Evolutionary conservation across 805 yeast genomes (phyloP).

Genomic region (Candida morakotiae): DNA sequence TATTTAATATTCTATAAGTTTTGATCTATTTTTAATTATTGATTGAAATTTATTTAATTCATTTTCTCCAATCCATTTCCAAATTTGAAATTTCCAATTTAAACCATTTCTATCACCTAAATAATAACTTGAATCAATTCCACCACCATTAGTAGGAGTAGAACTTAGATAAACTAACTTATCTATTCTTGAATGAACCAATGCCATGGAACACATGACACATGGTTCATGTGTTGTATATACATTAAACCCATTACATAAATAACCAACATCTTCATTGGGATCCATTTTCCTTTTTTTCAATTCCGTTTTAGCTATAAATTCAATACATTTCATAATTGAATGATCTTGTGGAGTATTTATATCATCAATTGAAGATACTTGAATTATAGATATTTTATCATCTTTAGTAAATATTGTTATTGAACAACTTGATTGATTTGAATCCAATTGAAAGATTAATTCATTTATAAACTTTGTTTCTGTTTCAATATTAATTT

Average conservation of each 20-base stretch:
- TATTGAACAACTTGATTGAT: background rate
- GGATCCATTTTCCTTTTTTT: constrained; percentile 24
- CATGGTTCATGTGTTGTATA: constrained; percentile 96
- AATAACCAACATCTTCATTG: constrained; percentile 37
- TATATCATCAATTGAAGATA: constrained; percentile 1
- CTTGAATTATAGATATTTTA: background rate
- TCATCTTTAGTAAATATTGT: constrained; percentile 6
- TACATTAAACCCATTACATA: constrained; percentile 74
- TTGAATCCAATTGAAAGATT: constrained; percentile 2
- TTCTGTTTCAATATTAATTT: constrained; percentile 45
- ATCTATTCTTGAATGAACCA: constrained; percentile 82
- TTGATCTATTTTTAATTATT: background rate
- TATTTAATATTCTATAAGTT: background rate
- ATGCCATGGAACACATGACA: constrained; percentile 94
- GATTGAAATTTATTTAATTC: constrained; percentile 6
- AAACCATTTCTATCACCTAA: constrained; percentile 71
- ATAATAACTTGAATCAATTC: constrained; percentile 64
- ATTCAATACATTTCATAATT: constrained; percentile 64
- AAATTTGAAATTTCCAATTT: constrained; percentile 85
- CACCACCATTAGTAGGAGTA: constrained; percentile 40
- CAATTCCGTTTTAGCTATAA: constrained; percentile 56
- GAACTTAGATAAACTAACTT: constrained; percentile 56
- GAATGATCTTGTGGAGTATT: constrained; percentile 65
- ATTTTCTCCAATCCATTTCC: constrained; percentile 58
- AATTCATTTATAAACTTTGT: constrained; percentile 18